Conservation (phyloP, 768 basidiomycete genomes). For the Leccinum subtestaceum region DNA sequence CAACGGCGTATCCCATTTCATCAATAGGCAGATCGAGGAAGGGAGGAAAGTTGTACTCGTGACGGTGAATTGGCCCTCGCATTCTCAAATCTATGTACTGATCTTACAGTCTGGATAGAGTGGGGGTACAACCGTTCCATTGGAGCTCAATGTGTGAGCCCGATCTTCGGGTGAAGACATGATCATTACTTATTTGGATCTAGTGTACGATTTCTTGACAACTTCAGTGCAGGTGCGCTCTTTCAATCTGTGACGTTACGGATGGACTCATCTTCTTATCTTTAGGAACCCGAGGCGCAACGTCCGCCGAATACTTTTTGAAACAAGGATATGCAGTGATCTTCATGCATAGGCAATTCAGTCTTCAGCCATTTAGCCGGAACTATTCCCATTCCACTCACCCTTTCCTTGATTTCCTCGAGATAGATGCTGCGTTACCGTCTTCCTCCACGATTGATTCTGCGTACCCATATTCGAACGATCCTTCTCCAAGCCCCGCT, state of each 20-base stretch:
- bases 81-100: slow-evolving; percentile 3
- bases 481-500: slow-evolving; percentile 23
- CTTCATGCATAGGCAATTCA: slow-evolving; percentile 98
- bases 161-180: slow-evolving; percentile 2
- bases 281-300: slow-evolving; percentile 90
- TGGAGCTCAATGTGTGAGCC: slow-evolving; percentile 98
- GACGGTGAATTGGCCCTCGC: slow-evolving; percentile 59
- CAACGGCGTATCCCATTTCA: slow-evolving; percentile 61
- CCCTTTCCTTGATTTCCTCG: slow-evolving; percentile 94
- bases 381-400: slow-evolving; percentile 99
- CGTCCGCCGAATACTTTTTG: slow-evolving; percentile 97
- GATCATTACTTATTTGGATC: slow-evolving; percentile 20
- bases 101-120: slow-evolving; percentile 53
- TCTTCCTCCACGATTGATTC: slow-evolving; percentile 21
- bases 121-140: slow-evolving; percentile 95
- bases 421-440: slow-evolving; percentile 44
- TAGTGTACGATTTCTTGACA: slow-evolving; percentile 97
- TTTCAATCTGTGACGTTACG: neutral
- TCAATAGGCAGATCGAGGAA: slow-evolving; percentile 59
- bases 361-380: slow-evolving; percentile 93
- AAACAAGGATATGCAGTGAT: slow-evolving; percentile 94
- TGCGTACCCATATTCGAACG: slow-evolving; percentile 28
- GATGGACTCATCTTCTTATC: slow-evolving; percentile 4
- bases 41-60: slow-evolving; percentile 86
- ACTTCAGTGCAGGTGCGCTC: slow-evolving; percentile 89